Evolutionary conservation across 148 eudicot genomes (phyloP).

Genomic region (Persicaria maculosa): DNA sequence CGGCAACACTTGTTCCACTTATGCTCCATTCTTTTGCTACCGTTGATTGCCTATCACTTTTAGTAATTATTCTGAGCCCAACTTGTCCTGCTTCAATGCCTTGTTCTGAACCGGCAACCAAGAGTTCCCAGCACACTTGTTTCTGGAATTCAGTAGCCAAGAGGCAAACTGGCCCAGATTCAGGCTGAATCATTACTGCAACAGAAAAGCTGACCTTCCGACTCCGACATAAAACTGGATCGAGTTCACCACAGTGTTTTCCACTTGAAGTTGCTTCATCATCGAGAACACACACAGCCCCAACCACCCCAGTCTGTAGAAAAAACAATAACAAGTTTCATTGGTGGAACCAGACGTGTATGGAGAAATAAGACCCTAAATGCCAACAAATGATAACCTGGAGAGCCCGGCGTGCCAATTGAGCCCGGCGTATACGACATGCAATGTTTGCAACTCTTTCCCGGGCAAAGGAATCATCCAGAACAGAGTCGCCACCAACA

Average conservation of each 20-base stretch:
- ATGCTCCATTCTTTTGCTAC: conserved; percentile 95
- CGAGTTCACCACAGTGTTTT: conserved; percentile 78
- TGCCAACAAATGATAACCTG: conserved; percentile 40
- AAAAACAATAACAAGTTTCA: not conserved
- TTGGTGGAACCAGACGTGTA: not conserved
- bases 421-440: conserved; percentile 75
- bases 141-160: conserved; percentile 89
- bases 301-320: conserved; percentile 77
- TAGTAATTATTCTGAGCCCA: conserved; percentile 79
- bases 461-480: conserved; percentile 94
- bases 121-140: conserved; percentile 83
- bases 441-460: conserved; percentile 93
- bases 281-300: conserved; percentile 91
- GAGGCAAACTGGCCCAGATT: conserved; percentile 94
- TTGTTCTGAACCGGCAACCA: conserved; percentile 98
- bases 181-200: conserved; percentile 87
- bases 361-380: not conserved
- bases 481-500: conserved; percentile 96
- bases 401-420: conserved; percentile 80
- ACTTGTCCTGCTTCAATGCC: conserved; percentile 99
- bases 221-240: conserved; percentile 65
- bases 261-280: conserved; percentile 91
- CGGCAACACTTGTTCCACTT: conserved; percentile 86
- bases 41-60: conserved; percentile 79
- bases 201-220: conserved; percentile 77